Evolutionary conservation across 148 eudicot genomes (phyloP).

Genomic region (Amaranthus hypochondriacus): DNA sequence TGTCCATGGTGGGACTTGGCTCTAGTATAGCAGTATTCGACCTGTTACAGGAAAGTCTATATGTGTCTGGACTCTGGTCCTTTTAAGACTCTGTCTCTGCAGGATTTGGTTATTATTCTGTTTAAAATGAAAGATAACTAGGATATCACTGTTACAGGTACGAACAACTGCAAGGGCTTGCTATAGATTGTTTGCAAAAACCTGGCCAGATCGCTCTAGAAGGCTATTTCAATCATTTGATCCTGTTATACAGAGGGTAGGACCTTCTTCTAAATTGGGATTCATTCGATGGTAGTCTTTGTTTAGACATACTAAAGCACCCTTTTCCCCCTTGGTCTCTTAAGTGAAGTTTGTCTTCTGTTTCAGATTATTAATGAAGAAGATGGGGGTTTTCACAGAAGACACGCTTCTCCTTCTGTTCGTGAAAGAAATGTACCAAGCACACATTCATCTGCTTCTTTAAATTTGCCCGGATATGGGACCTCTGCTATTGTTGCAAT

Average conservation of each 20-base stretch:
- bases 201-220: slow-evolving; percentile 98
- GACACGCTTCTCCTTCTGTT: slow-evolving; percentile 95
- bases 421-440: slow-evolving; percentile 62
- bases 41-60: too few relatives aligned
- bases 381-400: slow-evolving; percentile 84
- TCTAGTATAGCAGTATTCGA: too few relatives aligned
- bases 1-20: too few relatives aligned
- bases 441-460: slow-evolving; percentile 52
- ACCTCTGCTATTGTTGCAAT: slow-evolving; percentile 97
- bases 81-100: too few relatives aligned
- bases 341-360: slow-evolving; percentile 8
- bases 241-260: slow-evolving; percentile 95
- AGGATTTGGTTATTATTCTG: not conserved
- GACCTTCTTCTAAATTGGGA: slow-evolving; percentile 5
- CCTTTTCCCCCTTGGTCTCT: not conserved
- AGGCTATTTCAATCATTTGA: slow-evolving; percentile 79
- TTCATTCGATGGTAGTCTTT: not conserved
- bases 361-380: slow-evolving; percentile 79
- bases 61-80: too few relatives aligned
- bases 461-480: slow-evolving; percentile 82
- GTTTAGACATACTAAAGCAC: not conserved
- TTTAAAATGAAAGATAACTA: not conserved
- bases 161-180: slow-evolving; percentile 96
- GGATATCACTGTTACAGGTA: slow-evolving; percentile 42
- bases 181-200: slow-evolving; percentile 92